These are phyloP conservation scores for Ophiostoma himal-ulmi DNA, from an alignment of 2,329 filamentous ascomycete genomes.

Conservation along the genomic window DNA sequence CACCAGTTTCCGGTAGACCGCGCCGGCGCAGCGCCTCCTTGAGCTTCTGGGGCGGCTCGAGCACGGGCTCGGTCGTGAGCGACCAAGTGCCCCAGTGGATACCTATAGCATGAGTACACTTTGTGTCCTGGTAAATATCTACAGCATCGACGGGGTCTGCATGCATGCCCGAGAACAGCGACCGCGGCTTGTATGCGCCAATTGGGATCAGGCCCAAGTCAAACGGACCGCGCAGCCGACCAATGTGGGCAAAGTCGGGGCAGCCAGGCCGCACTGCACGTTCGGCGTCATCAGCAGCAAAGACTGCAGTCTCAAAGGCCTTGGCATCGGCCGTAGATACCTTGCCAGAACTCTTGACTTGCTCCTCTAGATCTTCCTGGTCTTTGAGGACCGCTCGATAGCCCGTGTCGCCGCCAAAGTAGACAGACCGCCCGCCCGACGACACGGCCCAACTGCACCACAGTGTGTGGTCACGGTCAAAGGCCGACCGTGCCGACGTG, in stretches of 20 bases:
- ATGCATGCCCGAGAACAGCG: slow-evolving; percentile 73
- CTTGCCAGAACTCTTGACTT: not conserved
- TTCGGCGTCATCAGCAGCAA: slow-evolving; percentile 68
- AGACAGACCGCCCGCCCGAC: slow-evolving; percentile 70
- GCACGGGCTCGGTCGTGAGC: slow-evolving; percentile 74
- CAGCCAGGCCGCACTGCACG: slow-evolving; percentile 64
- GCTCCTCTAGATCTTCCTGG: slow-evolving; percentile 30
- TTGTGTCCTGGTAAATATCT: slow-evolving; percentile 81
- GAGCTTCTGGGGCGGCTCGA: slow-evolving; percentile 72
- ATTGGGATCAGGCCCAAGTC: slow-evolving; percentile 91
- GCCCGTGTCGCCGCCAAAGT: slow-evolving; percentile 85
- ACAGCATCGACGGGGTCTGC: slow-evolving; percentile 81
- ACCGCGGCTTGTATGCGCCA: slow-evolving; percentile 73
- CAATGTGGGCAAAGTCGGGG: slow-evolving; percentile 81
- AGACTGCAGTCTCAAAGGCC: slow-evolving; percentile 41
- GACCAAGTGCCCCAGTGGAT: slow-evolving; percentile 96
- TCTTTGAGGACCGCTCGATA: slow-evolving; percentile 61
- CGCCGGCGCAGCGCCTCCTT: slow-evolving; percentile 64
- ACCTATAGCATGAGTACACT: slow-evolving; percentile 69
- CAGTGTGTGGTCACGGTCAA: slow-evolving; percentile 69
- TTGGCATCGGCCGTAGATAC: slow-evolving; percentile 36
- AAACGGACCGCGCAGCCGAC: slow-evolving; percentile 72
- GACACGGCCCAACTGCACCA: slow-evolving; percentile 84
- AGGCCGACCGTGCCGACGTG: slow-evolving; percentile 59
- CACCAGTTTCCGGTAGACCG: slow-evolving; percentile 61